Conservation (phyloP, 1,284 basidiomycete species). For the Pterulicium gracile region DNA sequence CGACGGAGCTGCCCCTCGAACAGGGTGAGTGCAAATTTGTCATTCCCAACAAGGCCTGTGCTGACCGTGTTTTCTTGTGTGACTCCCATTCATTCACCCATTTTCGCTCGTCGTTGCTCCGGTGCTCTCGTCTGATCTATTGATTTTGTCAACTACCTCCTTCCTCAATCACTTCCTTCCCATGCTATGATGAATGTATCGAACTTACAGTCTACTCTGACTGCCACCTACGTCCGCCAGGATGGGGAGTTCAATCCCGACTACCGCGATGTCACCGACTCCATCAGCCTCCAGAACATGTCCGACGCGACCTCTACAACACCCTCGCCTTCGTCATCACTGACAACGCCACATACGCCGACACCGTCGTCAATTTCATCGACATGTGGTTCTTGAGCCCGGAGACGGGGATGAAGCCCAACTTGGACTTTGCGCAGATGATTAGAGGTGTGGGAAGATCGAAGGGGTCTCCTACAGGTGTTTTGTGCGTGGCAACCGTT, state of each 20-base stretch:
- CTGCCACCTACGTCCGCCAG: no score
- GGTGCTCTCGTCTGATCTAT: background rate
- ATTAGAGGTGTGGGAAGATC: slow-evolving; percentile 31
- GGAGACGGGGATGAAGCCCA: slow-evolving; percentile 35
- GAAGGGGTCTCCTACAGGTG: slow-evolving; percentile 31
- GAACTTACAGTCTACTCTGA: slow-evolving; percentile 41
- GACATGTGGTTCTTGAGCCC: slow-evolving; percentile 33
- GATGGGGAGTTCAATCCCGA: slow-evolving; percentile 41
- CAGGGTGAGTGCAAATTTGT: slow-evolving; percentile 15
- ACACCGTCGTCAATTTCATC: slow-evolving; percentile 19
- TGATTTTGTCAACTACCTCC: slow-evolving; percentile 29
- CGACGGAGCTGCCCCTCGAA: slow-evolving; percentile 19
- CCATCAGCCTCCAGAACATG: slow-evolving; percentile 25
- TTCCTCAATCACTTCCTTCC: slow-evolving; percentile 9
- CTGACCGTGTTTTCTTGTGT: background rate
- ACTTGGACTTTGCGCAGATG: slow-evolving; percentile 35
- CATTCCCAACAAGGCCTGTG: background rate
- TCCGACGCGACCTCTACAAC: slow-evolving; percentile 35
- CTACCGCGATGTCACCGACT: slow-evolving; percentile 27
- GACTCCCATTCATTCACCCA: background rate
- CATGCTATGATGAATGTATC: slow-evolving; percentile 6
- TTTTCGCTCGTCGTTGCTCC: background rate
- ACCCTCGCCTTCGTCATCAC: slow-evolving; percentile 28
- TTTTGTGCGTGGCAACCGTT: slow-evolving; percentile 20
- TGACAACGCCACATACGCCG: background rate